phyloP scores from a whole-genome alignment of 139 green algal species.

The Picocystis salinarum region DNA sequence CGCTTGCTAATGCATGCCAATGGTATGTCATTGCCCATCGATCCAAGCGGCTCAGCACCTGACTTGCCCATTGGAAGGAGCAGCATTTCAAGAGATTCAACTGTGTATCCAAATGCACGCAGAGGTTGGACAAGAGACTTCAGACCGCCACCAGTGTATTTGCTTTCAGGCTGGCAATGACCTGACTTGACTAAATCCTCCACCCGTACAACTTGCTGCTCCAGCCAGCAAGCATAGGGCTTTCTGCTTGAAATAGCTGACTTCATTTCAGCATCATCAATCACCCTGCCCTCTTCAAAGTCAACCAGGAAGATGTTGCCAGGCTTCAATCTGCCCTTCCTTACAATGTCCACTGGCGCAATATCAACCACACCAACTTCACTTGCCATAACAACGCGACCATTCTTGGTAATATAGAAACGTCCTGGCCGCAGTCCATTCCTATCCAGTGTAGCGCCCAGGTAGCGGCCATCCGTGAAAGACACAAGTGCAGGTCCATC shows the following conservation, averaged over 20 bases:
- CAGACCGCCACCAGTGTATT: not conserved
- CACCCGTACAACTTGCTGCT: slow-evolving; percentile 42
- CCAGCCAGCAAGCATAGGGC: slow-evolving; percentile 75
- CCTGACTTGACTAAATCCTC: slow-evolving; percentile 6
- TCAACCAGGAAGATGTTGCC: slow-evolving; percentile 95
- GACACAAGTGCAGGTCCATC: slow-evolving; percentile 79
- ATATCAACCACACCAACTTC: slow-evolving; percentile 82
- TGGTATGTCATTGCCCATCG: slow-evolving; percentile 87
- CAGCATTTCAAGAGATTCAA: slow-evolving; percentile 74
- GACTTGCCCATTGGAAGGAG: slow-evolving; percentile 66
- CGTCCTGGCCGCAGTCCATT: slow-evolving; percentile 88
- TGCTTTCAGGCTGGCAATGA: not conserved
- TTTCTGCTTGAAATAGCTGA: slow-evolving; percentile 28
- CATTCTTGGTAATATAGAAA: slow-evolving; percentile 80
- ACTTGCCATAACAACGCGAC: slow-evolving; percentile 24
- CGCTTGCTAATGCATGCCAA: slow-evolving; percentile 59
- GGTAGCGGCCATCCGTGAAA: slow-evolving; percentile 81
- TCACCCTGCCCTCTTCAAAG: slow-evolving; percentile 65
- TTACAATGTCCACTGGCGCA: slow-evolving; percentile 41
- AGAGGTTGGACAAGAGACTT: slow-evolving; percentile 11
- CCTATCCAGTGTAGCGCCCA: slow-evolving; percentile 84
- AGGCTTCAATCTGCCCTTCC: slow-evolving; percentile 83
- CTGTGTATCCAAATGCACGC: slow-evolving; percentile 60
- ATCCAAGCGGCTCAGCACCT: slow-evolving; percentile 68
- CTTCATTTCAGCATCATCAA: slow-evolving; percentile 53